phyloP scores from a whole-genome alignment of 2,329 filamentous ascomycete genomes.

The Alternaria arborescens region DNA sequence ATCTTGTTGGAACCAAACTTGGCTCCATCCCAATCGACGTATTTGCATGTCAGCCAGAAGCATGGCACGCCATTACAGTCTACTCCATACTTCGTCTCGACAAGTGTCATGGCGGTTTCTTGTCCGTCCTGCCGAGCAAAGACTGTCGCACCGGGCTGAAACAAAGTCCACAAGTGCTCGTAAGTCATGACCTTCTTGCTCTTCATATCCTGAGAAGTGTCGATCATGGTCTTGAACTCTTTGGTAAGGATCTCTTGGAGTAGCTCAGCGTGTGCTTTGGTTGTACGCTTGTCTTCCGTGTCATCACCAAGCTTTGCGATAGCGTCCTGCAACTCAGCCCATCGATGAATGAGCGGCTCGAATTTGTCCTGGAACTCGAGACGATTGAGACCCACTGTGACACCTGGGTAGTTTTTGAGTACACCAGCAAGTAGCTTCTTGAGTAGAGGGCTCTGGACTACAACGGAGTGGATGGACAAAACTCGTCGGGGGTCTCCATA shows the following conservation, averaged over 20 bases:
- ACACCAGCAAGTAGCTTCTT: slow-evolving; percentile 66
- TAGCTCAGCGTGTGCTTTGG: slow-evolving; percentile 51
- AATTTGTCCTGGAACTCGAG: slow-evolving; percentile 70
- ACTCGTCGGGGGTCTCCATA: slow-evolving; percentile 65
- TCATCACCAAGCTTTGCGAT: slow-evolving; percentile 37
- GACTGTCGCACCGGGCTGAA: slow-evolving; percentile 48
- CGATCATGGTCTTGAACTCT: slow-evolving; percentile 55
- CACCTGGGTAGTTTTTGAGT: slow-evolving; percentile 67
- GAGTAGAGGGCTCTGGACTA: slow-evolving; percentile 70
- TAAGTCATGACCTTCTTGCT: slow-evolving; percentile 54
- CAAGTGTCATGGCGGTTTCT: slow-evolving; percentile 44
- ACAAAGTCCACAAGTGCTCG: slow-evolving; percentile 56
- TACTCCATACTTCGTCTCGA: slow-evolving; percentile 40
- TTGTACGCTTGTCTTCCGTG: slow-evolving; percentile 41
- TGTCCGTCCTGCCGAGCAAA: slow-evolving; percentile 50
- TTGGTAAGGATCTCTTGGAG: slow-evolving; percentile 50
- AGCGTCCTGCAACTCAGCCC: slow-evolving; percentile 55
- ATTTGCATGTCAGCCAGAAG: slow-evolving; percentile 50
- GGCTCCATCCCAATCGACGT: slow-evolving; percentile 51
- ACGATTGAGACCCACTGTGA: slow-evolving; percentile 68
- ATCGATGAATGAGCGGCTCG: slow-evolving; percentile 72
- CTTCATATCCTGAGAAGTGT: slow-evolving; percentile 52
- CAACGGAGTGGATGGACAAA: slow-evolving; percentile 69
- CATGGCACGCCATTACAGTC: slow-evolving; percentile 48
- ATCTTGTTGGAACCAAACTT: slow-evolving; percentile 44